phyloP scores from a whole-genome alignment of 805 yeast species.

The Zygoascus biomembranicola region DNA sequence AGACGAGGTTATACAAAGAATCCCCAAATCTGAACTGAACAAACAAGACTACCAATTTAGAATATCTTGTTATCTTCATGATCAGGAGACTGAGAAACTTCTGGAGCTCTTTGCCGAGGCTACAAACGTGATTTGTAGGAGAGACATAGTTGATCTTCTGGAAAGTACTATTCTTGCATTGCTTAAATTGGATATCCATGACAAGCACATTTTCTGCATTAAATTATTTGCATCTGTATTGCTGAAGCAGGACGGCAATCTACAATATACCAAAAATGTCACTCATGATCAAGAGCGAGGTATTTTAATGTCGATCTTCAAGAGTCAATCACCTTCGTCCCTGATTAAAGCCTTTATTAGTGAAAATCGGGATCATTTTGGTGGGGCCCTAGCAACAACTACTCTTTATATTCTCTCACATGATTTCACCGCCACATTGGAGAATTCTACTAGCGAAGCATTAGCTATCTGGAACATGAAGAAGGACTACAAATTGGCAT shows the following conservation, averaged over 20 bases:
- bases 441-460: conserved; percentile 6
- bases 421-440: not conserved
- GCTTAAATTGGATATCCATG: not conserved
- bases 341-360: not conserved
- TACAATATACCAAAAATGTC: not conserved
- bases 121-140: not conserved
- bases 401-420: conserved; percentile 5
- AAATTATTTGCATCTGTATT: not conserved
- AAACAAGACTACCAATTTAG: not conserved
- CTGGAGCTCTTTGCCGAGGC: not conserved
- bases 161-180: not conserved
- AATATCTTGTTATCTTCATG: not conserved
- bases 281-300: not conserved
- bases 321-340: not conserved
- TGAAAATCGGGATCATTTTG: not conserved
- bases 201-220: not conserved
- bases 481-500: conserved; percentile 5
- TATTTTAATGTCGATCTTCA: not conserved
- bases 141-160: not conserved
- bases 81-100: not conserved
- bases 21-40: not conserved
- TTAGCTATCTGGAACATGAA: conserved; percentile 30
- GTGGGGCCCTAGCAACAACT: conserved; percentile 6
- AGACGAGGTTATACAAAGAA: not conserved
- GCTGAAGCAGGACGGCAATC: not conserved